Evolutionary conservation across 768 basidiomycete genomes (phyloP).

Genomic region (Pleurotus cornucopiae): DNA sequence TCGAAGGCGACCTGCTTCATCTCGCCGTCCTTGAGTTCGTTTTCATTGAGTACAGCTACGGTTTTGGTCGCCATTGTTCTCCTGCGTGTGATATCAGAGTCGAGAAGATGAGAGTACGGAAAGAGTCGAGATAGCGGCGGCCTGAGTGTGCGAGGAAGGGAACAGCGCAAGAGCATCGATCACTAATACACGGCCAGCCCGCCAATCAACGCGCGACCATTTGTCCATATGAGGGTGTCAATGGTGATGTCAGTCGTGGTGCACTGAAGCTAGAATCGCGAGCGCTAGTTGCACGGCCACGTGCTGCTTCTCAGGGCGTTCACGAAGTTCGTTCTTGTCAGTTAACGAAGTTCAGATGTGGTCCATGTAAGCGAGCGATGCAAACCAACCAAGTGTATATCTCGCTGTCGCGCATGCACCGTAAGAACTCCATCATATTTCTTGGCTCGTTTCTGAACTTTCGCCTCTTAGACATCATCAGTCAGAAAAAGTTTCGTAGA

Average conservation of each 20-base stretch:
- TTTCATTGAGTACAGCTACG: slow-evolving; percentile 52
- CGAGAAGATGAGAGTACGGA: slow-evolving; percentile 3
- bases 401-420: slow-evolving; percentile 40
- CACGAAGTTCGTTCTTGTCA: neutral
- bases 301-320: too few relatives aligned
- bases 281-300: neutral
- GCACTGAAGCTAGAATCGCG: neutral
- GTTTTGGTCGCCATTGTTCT: slow-evolving; percentile 44
- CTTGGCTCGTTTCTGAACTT: neutral
- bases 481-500: slow-evolving; percentile 35
- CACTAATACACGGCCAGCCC: neutral
- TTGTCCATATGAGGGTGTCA: neutral
- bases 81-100: slow-evolving; percentile 1
- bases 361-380: slow-evolving; percentile 7
- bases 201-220: neutral
- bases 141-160: neutral
- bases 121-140: neutral
- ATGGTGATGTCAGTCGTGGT: slow-evolving; percentile 7
- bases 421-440: slow-evolving; percentile 20
- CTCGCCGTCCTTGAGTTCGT: slow-evolving; percentile 62
- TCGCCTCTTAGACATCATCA: slow-evolving; percentile 28
- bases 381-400: slow-evolving; percentile 20
- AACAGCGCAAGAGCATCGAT: neutral
- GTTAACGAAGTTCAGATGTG: neutral
- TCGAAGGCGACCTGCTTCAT: slow-evolving; percentile 83